Evolutionary conservation across 1,284 basidiomycete species (phyloP).

Genomic region (Entoloma clypeatum): DNA sequence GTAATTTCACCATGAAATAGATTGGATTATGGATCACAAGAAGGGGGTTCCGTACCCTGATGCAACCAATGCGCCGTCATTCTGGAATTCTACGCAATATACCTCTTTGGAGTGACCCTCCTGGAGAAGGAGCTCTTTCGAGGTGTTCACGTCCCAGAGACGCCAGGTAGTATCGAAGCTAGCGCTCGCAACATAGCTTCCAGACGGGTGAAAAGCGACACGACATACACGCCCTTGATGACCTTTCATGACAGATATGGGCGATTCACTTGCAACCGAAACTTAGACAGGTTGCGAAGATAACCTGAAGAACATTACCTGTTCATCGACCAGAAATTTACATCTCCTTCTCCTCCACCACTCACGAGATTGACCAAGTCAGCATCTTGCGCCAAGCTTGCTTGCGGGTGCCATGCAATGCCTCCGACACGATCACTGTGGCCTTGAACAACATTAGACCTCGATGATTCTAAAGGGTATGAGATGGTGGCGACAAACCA

Average conservation of each 20-base stretch:
- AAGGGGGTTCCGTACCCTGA: slow-evolving; percentile 66
- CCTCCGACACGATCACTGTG: slow-evolving; percentile 93
- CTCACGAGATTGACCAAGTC: slow-evolving; percentile 84
- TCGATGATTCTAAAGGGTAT: not conserved
- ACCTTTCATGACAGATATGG: slow-evolving; percentile 80
- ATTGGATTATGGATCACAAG: not conserved
- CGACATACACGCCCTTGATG: slow-evolving; percentile 91
- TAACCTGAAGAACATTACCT: slow-evolving; percentile 44
- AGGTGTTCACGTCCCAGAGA: slow-evolving; percentile 87
- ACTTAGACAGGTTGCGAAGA: slow-evolving; percentile 7
- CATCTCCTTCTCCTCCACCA: slow-evolving; percentile 82
- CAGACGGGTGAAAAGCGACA: slow-evolving; percentile 95
- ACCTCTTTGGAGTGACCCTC: slow-evolving; percentile 99
- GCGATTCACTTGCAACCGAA: slow-evolving; percentile 55
- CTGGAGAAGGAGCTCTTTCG: slow-evolving; percentile 84
- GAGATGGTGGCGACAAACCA: slow-evolving; percentile 43
- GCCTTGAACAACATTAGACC: slow-evolving; percentile 39
- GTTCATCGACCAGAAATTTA: slow-evolving; percentile 88
- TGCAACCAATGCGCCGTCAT: slow-evolving; percentile 89
- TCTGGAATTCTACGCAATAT: slow-evolving; percentile 92
- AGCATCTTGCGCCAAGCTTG: slow-evolving; percentile 75
- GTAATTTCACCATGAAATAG: slow-evolving; percentile 14
- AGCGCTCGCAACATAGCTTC: slow-evolving; percentile 88
- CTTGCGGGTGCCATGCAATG: slow-evolving; percentile 95
- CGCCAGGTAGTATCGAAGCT: slow-evolving; percentile 99